Base-by-base conservation (phyloP, 202 grass and related monocot genomes). In the Setaria viridis region DNA sequence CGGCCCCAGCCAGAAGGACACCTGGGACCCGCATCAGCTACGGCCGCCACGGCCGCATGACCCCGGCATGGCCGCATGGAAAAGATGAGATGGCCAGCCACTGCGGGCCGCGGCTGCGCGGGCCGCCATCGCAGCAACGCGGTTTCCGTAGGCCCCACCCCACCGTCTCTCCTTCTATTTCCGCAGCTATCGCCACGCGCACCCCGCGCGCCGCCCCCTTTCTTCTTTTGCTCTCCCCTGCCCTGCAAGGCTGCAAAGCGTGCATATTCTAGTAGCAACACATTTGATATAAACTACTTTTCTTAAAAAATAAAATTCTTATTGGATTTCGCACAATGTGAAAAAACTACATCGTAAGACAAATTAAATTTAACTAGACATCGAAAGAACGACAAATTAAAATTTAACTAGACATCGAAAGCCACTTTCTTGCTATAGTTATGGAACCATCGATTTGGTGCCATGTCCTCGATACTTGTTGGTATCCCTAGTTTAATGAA, bases 121-220 rank as follows among this genome's bases (percentile, higher is more conserved):
- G 65, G 77, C 41, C 54, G 35, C 37, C 37, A 42, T 66, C 41
- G 32, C 79, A 1, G 43, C 64, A 34, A 88, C 86, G 86, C 86
- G 86, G 57, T 88, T 88, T 76, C 71, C 58, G 57, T 43, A 19
- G 59, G 30, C 70, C 82, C 57, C 46, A 51, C 71, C 32, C 71
- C 43, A 41, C 68, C 55, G 19, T 33, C 32, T n/a, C 69, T 25
- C 16, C 39, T 1, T 6, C 11, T 57, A 37, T 57, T 55, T 25
- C 54, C 10, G 2, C 55, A 2, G 0, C 20, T 11, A 41, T 41
- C 39, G 63, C 62, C 11, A 72, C 58, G 77, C 25, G 1, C 35
- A 63, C 43, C 75, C 55, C 11, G 48, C 19, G 0, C 29, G 4
- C 39, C 21, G 19, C 14, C 30, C 19, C 15, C 4, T 46, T 45